Percentiles rank a stretch among this genome's conserved stretches.
These are phyloP conservation scores for Chlamydomonas applanata DNA, from an alignment of 139 green algal species.

Conservation along the genomic window DNA sequence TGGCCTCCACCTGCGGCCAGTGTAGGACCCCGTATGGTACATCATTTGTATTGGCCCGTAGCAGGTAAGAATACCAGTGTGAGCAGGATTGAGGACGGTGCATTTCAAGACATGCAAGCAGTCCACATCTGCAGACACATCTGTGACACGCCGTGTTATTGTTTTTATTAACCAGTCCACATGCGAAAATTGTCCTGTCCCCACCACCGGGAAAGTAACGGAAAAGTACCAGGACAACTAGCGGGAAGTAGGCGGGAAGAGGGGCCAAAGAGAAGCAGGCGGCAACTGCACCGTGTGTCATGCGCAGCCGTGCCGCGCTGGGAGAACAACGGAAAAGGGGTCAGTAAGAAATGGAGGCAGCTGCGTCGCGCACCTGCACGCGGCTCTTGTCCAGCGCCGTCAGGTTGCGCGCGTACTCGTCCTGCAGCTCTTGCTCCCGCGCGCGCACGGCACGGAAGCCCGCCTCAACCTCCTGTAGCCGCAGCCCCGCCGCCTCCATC, in stretches of 20 bases:
- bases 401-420: conserved; percentile 43
- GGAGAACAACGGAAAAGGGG: too few relatives aligned
- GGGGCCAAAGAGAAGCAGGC: background rate
- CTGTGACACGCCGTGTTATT: background rate
- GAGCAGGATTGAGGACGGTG: too few relatives aligned
- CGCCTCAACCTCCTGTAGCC: conserved; percentile 28
- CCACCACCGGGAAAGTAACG: too few relatives aligned
- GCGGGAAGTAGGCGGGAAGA: too few relatives aligned
- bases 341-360: too few relatives aligned
- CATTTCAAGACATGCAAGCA: too few relatives aligned
- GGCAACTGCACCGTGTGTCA: background rate
- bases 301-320: too few relatives aligned
- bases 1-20: conserved; percentile 51
- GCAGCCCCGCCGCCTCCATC: conserved; percentile 30
- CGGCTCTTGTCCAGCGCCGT: conserved; percentile 32
- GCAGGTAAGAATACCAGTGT: conserved; percentile 10
- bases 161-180: too few relatives aligned
- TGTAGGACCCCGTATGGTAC: too few relatives aligned
- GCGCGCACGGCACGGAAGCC: conserved; percentile 4
- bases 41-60: background rate
- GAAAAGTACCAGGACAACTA: too few relatives aligned
- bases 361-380: conserved; percentile 24
- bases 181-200: too few relatives aligned
- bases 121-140: too few relatives aligned
- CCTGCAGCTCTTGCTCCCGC: conserved; percentile 36